phyloP scores from a whole-genome alignment of 1,284 basidiomycete species.

The Ceratobasidium papillatum region DNA sequence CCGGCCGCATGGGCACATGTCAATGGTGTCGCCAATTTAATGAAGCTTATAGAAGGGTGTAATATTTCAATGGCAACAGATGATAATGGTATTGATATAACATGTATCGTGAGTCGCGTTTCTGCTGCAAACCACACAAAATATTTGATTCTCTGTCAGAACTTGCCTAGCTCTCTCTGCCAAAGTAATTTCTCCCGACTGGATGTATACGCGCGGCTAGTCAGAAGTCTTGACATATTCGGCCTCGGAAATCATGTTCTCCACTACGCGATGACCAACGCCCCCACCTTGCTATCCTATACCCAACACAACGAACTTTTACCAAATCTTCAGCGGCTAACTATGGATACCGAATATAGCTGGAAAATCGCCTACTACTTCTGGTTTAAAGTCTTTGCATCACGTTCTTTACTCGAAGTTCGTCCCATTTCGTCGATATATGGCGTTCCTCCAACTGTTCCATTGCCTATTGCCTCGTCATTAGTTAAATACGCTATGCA shows the following conservation, averaged over 20 bases:
- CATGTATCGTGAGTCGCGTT: too few relatives aligned
- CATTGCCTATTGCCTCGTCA: background rate
- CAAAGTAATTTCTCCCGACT: background rate
- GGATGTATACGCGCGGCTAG: background rate
- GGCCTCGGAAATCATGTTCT: background rate
- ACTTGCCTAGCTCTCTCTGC: background rate
- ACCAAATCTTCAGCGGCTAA: background rate
- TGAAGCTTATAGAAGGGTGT: background rate
- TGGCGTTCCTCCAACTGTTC: background rate
- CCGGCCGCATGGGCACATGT: background rate
- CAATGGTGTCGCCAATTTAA: background rate
- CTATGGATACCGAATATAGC: background rate
- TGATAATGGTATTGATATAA: too few relatives aligned
- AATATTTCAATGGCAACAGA: background rate
- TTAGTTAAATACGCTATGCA: background rate
- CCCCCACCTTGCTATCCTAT: background rate
- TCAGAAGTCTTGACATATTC: background rate
- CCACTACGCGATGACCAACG: background rate
- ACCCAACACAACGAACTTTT: background rate
- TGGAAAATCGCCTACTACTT: background rate
- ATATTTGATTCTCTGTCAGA: background rate
- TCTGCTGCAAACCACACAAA: too few relatives aligned
- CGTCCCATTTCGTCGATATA: background rate
- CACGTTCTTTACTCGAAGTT: background rate
- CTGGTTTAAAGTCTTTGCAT: background rate